Base-by-base conservation (phyloP, 805 yeast species). In the Saturnispora besseyi region DNA sequence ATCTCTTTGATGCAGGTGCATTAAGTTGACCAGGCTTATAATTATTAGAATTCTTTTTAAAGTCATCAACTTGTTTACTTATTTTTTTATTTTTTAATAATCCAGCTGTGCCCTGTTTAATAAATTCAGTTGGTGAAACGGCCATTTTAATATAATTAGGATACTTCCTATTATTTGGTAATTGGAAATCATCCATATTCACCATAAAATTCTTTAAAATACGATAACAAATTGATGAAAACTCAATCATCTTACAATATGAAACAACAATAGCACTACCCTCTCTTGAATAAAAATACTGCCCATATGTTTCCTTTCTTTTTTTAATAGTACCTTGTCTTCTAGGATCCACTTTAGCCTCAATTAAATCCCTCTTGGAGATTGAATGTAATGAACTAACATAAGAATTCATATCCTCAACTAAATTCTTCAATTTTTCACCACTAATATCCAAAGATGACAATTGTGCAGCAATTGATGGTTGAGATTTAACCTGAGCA, bases 151-250 rank as follows among this genome's bases (percentile, higher is more conserved):
- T 64, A 55, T 84, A 84, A 61, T 86, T 84, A 1, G 87, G 83
- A 59, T 84, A 85, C 21, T 77, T 69, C 58, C 88, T 74, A 40
- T 78, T 81, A 1, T 70, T 62, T 22, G 79, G 75, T 43, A 84
- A 66, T 57, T 74, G 75, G 61, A 82, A 82, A 55, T 83, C 86
- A n/a, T 84, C 84, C n/a, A 81, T 75, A 18, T 78, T 60, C 18
- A 38, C 41, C n/a, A 51, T 41, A 26, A 51, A 36, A 1, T 79
- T 68, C 44, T 73, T 71, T 24, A 85, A 69, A 80, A 83, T 80
- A 53, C 74, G 74, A 2, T 85, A 73, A 4, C 62, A 54, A 4
- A 62, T 52, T 5, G 64, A 53, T 1, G 84, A 76, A 41, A 78
- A 74, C 33, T 75, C 74, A 46, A 82, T 78, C 61, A 85, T 71